Evolutionary conservation across 768 basidiomycete genomes (phyloP).

Genomic region (Russula virescens): DNA sequence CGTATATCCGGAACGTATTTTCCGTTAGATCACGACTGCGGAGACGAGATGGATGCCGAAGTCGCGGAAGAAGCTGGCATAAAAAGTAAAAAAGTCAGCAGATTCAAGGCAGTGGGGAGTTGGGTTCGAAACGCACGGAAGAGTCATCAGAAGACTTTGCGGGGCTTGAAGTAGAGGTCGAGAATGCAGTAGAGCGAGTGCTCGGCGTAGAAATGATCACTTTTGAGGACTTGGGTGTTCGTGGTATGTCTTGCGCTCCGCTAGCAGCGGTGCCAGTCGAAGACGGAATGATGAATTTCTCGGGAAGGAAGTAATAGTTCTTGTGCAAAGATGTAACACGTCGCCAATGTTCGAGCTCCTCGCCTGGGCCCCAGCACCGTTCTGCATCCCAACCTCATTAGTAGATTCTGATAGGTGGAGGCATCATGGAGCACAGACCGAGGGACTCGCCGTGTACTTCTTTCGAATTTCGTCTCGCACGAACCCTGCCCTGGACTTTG

Average conservation of each 20-base stretch:
- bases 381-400: slow-evolving; percentile 12
- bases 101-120: neutral
- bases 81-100: neutral
- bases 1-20: slow-evolving; percentile 67
- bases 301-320: slow-evolving; percentile 9
- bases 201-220: neutral
- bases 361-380: slow-evolving; percentile 8
- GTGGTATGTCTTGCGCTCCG: neutral
- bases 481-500: slow-evolving; percentile 16
- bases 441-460: slow-evolving; percentile 17
- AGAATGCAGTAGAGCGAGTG: slow-evolving; percentile 2
- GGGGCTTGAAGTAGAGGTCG: slow-evolving; percentile 17
- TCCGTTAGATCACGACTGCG: slow-evolving; percentile 61
- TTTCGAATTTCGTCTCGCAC: slow-evolving; percentile 4
- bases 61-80: slow-evolving; percentile 36
- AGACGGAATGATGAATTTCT: slow-evolving; percentile 20
- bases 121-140: slow-evolving; percentile 16
- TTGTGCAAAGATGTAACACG: slow-evolving; percentile 17
- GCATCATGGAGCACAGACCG: slow-evolving; percentile 5
- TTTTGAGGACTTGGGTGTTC: slow-evolving; percentile 15
- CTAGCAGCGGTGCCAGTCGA: neutral
- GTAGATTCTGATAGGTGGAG: neutral
- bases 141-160: slow-evolving; percentile 10
- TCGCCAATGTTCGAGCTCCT: slow-evolving; percentile 20
- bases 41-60: slow-evolving; percentile 70